These are phyloP conservation scores for Chrysoporthe deuterocubensis DNA, from an alignment of 2,329 filamentous ascomycete genomes.

Conservation along the genomic window DNA sequence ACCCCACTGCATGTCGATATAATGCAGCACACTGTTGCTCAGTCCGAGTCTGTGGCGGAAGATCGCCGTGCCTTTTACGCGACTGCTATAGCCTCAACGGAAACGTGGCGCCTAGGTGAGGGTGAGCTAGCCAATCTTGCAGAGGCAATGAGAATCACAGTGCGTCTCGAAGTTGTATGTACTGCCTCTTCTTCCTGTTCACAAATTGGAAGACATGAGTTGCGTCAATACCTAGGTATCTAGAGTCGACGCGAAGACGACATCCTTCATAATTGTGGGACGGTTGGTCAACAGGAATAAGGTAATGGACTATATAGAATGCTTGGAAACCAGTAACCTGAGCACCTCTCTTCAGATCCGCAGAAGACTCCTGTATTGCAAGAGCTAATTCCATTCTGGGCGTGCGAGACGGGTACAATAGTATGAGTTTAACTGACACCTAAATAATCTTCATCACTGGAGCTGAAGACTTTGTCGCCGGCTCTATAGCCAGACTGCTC, in stretches of 20 bases:
- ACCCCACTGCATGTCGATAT: no score
- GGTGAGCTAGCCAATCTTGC: neutral
- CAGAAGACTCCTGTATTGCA: neutral
- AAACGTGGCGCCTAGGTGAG: neutral
- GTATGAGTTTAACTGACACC: neutral
- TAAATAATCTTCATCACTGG: conserved; percentile 19
- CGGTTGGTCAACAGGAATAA: neutral
- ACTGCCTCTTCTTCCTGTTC: neutral
- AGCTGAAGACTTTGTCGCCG: conserved; percentile 12
- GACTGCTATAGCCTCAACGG: neutral
- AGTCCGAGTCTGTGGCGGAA: no score
- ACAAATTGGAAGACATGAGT: neutral
- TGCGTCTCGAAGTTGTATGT: neutral
- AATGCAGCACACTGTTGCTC: no score
- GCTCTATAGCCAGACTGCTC: conserved; percentile 21
- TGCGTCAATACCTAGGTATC: neutral
- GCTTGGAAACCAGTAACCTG: neutral
- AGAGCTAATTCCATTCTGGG: neutral
- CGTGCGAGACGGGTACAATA: neutral
- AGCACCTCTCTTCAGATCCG: neutral
- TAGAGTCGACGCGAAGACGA: neutral
- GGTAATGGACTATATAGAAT: neutral
- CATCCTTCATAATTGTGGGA: neutral
- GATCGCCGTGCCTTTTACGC: neutral
- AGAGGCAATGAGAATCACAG: neutral